Percentiles rank a stretch among this genome's conserved stretches.
Evolutionary conservation across 257 asterid species (phyloP).

Genomic region (Cinchona pubescens): DNA sequence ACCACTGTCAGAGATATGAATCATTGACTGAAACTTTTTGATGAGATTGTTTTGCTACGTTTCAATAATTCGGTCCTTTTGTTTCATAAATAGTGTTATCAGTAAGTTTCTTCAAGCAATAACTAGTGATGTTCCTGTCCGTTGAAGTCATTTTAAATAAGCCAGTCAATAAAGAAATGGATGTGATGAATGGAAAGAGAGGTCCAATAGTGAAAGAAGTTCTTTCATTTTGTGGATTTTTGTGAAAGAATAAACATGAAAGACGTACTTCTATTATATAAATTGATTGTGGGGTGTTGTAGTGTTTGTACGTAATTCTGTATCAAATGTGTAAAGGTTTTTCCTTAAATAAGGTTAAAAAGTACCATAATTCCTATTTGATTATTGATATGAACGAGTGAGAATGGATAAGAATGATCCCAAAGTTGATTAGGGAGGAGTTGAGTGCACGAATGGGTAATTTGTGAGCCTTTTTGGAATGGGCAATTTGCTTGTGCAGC

Average conservation of each 20-base stretch:
- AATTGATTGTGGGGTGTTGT: background rate
- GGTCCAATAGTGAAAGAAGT: conserved; percentile 7
- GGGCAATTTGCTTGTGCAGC: conserved; percentile 6
- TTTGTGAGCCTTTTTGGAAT: background rate
- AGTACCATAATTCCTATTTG: conserved; percentile 1
- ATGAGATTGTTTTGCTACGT: background rate
- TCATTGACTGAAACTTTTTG: conserved; percentile 21
- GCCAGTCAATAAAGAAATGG: conserved; percentile 8
- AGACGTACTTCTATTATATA: background rate
- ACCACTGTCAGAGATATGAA: background rate
- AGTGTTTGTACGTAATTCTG: background rate
- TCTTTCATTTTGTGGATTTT: conserved; percentile 10
- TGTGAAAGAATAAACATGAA: conserved; percentile 7
- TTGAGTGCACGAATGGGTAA: conserved; percentile 5
- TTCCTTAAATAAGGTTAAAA: background rate
- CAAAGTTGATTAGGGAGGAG: background rate
- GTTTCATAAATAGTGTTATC: background rate
- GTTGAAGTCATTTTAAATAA: background rate
- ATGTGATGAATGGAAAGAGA: background rate
- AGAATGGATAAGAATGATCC: background rate
- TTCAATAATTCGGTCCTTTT: conserved; percentile 15
- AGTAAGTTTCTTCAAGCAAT: background rate
- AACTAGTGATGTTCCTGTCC: background rate
- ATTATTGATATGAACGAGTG: background rate
- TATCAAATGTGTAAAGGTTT: background rate